Base-by-base conservation (phyloP, 495 filamentous ascomycete genomes). In the Neurospora sp. region DNA sequence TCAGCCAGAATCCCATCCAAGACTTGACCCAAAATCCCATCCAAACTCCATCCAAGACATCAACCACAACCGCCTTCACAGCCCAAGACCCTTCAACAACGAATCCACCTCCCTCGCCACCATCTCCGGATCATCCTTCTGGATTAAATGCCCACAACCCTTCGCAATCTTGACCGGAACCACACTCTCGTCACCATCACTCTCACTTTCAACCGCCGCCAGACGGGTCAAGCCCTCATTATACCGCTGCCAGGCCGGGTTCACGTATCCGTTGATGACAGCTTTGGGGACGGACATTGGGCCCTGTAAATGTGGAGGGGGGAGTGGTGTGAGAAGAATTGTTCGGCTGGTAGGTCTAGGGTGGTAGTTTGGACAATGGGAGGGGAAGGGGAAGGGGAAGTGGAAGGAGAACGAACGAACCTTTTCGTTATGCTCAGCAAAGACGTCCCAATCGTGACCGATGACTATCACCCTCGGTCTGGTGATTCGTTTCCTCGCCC, bases 111-210 rank as follows among this genome's bases (percentile, higher is more conserved):
- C 84, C 40, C 75, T 77, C 0, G 83, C 84, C 19, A 91, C 89
- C 76, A 90, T 84, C n/a, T 66, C 77, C 31, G 89, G 89, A 72
- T 88, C 84, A 74, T 91, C 89, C 74, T 78, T 86, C 76, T 91
- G 89, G 39, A 91, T 84, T 75, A 91, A 91, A 77, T 91, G 89
- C 0, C 89, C 89, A 54, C 88, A 88, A 0, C 81, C 81, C 15
- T 82, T 81, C 0, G 89, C 89, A 69, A 86, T 83, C 17, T 89
- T 74, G 7, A 87, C 85, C 1, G 87, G 85, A 5, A 79, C 79
- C 70, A 78, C 82, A 48, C 76, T 42, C 0, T n/a, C 79, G 0
- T 85, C 88, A 28, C 13, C 10, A 5, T 59, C 48, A 15, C 13
- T 28, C 6, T 66, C 28, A 34, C 31, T 7, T 15, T 62, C 54